phyloP scores from a whole-genome alignment of 345 rosid genomes.

The Ricinus communis region DNA sequence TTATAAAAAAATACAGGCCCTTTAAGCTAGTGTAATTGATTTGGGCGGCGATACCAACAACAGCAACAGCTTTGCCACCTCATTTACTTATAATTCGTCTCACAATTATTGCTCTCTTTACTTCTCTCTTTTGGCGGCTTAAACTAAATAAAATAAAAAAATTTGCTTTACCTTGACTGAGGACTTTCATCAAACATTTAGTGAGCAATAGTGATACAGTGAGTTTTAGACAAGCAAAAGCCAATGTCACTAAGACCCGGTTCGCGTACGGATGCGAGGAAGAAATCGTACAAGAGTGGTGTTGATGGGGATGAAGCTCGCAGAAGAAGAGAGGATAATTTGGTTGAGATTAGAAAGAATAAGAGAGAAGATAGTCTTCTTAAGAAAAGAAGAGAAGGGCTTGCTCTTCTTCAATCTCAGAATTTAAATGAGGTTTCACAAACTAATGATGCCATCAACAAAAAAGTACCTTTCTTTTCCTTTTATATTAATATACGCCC shows the following conservation, averaged over 20 bases:
- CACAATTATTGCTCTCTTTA: neutral
- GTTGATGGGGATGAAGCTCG: constrained; percentile 80
- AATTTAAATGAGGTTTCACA: neutral
- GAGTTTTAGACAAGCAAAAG: neutral
- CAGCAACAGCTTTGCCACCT: neutral
- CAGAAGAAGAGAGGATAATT: constrained; percentile 70
- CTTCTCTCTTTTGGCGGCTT: neutral
- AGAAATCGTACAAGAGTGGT: constrained; percentile 69
- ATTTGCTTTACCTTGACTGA: too few species aligned
- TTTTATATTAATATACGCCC: neutral
- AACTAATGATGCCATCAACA: neutral
- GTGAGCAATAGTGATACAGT: neutral
- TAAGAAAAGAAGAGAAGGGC: constrained; percentile 74
- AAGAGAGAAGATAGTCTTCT: constrained; percentile 69
- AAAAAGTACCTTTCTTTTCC: neutral
- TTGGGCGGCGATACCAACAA: constrained; percentile 8
- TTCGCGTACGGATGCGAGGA: constrained; percentile 60
- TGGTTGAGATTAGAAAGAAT: constrained; percentile 77
- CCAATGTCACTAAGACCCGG: constrained; percentile 62
- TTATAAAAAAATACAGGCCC: too few species aligned
- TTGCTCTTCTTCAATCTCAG: constrained; percentile 45
- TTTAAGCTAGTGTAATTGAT: neutral
- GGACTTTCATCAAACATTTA: too few species aligned
- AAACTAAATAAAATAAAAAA: too few species aligned
- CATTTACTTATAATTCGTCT: neutral